A percentile compares a stretch with the other conserved stretches of the same genome.
These are phyloP conservation scores for Blastomyces parvus DNA, from an alignment of 2,329 filamentous ascomycete species.

Conservation along the genomic window DNA sequence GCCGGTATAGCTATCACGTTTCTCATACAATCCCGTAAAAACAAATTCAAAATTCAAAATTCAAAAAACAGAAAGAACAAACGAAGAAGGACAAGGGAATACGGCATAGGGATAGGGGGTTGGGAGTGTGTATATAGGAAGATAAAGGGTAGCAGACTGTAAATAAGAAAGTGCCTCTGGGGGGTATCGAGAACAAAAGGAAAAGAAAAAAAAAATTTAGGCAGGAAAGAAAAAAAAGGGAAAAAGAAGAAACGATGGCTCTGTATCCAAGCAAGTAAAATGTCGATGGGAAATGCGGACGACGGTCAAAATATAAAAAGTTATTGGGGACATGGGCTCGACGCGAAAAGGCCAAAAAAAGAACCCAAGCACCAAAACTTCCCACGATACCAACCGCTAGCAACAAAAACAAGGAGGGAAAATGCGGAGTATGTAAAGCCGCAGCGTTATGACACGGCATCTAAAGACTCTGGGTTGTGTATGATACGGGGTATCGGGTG, in stretches of 20 bases:
- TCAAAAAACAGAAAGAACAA: background rate
- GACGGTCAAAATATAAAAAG: background rate
- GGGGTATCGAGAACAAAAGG: conserved; percentile 6
- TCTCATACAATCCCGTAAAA: background rate
- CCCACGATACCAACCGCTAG: background rate
- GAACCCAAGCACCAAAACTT: background rate
- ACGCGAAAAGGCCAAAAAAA: background rate
- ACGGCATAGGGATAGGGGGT: background rate
- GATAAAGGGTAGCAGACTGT: background rate
- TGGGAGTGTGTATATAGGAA: background rate
- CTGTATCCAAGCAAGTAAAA: conserved; percentile 2
- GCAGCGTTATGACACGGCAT: background rate
- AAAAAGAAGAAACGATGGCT: background rate
- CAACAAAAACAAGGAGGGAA: background rate
- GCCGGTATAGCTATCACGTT: background rate
- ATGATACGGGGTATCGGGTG: background rate
- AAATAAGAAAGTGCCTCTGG: background rate
- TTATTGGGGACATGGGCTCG: background rate
- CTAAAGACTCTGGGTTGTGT: background rate
- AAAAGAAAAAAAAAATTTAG: background rate
- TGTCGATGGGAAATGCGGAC: background rate
- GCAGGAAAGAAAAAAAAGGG: background rate
- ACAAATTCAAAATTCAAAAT: background rate
- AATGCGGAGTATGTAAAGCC: background rate
- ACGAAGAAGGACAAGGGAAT: background rate